phyloP scores from a whole-genome alignment of 1,284 basidiomycete species.

The Neolentinus lepideus region DNA sequence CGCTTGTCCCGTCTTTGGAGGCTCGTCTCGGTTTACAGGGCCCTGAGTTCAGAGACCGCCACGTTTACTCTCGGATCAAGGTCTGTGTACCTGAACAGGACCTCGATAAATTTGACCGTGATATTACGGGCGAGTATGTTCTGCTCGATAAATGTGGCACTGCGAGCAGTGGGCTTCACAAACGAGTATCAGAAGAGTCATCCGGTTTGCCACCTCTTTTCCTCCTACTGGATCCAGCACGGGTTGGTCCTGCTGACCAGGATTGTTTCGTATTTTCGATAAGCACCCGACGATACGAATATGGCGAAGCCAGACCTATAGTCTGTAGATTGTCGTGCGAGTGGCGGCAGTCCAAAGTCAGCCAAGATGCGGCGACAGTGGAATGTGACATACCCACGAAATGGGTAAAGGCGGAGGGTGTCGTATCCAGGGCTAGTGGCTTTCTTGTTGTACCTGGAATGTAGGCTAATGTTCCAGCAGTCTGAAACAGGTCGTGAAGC shows the following conservation, averaged over 20 bases:
- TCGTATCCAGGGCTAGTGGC: conserved; percentile 46
- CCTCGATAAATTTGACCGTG: conserved; percentile 59
- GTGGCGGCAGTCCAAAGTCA: conserved; percentile 65
- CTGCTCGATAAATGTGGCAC: conserved; percentile 87
- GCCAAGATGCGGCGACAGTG: conserved; percentile 40
- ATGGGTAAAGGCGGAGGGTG: conserved; percentile 47
- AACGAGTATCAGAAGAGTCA: conserved; percentile 41
- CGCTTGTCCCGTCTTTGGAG: conserved; percentile 81
- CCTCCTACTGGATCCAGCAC: conserved; percentile 80
- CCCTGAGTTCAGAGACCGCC: conserved; percentile 58
- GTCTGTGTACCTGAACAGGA: conserved; percentile 51
- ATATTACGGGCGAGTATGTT: conserved; percentile 75
- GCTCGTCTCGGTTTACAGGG: conserved; percentile 72
- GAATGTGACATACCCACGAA: conserved; percentile 52
- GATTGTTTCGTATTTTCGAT: conserved; percentile 84
- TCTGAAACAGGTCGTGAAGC: conserved; percentile 54
- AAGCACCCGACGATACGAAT: conserved; percentile 72
- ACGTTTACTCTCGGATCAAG: conserved; percentile 62
- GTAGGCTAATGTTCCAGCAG: conserved; percentile 5
- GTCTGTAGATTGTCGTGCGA: conserved; percentile 62
- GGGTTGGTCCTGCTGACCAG: conserved; percentile 62
- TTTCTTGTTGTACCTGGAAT: neutral
- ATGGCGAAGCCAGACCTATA: conserved; percentile 71
- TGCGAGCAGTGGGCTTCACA: conserved; percentile 83
- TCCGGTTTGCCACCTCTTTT: conserved; percentile 56